A percentile compares a stretch with the other conserved stretches of the same genome.
Evolutionary conservation across 352 stramenopile genomes (phyloP).

Genomic region (Proteromonas lacertae): DNA sequence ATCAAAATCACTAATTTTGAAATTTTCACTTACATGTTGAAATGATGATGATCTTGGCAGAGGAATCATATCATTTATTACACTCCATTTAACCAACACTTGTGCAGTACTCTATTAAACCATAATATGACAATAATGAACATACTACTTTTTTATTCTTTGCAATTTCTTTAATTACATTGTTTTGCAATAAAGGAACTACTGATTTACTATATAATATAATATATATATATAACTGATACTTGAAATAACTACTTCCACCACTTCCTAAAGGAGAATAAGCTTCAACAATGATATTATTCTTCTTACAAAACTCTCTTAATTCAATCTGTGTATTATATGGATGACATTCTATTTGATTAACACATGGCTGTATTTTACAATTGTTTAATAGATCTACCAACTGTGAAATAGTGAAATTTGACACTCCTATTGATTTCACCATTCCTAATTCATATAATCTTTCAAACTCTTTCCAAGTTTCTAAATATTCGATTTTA

Average conservation of each 20-base stretch:
- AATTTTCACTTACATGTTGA: slow-evolving; percentile 16
- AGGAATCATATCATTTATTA: slow-evolving; percentile 18
- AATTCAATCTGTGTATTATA: slow-evolving; percentile 21
- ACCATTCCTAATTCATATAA: too few relatives aligned
- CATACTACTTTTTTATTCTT: slow-evolving; percentile 10
- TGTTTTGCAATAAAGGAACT: slow-evolving; percentile 5
- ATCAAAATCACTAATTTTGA: slow-evolving; percentile 11
- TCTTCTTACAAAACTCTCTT: slow-evolving; percentile 16
- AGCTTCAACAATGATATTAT: slow-evolving; percentile 17
- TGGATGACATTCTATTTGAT: slow-evolving; percentile 34
- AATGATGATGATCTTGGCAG: slow-evolving; percentile 21
- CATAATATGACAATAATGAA: too few relatives aligned
- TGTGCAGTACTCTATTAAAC: slow-evolving; percentile 19
- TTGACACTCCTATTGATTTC: too few relatives aligned
- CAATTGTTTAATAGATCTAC: slow-evolving; percentile 17
- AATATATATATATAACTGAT: slow-evolving; percentile 4
- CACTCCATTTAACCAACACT: slow-evolving; percentile 21
- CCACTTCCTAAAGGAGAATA: slow-evolving; percentile 31
- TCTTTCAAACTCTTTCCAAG: too few relatives aligned
- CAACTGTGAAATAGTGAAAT: too few relatives aligned
- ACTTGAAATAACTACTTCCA: too few relatives aligned
- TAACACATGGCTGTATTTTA: slow-evolving; percentile 17
- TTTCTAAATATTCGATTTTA: too few relatives aligned
- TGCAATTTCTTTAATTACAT: slow-evolving; percentile 7
- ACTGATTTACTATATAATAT: slow-evolving; percentile 6